A percentile compares a stretch with the other conserved stretches of the same genome.
Conservation (phyloP, 306 rosid genomes). For the Datisca glomerata region DNA sequence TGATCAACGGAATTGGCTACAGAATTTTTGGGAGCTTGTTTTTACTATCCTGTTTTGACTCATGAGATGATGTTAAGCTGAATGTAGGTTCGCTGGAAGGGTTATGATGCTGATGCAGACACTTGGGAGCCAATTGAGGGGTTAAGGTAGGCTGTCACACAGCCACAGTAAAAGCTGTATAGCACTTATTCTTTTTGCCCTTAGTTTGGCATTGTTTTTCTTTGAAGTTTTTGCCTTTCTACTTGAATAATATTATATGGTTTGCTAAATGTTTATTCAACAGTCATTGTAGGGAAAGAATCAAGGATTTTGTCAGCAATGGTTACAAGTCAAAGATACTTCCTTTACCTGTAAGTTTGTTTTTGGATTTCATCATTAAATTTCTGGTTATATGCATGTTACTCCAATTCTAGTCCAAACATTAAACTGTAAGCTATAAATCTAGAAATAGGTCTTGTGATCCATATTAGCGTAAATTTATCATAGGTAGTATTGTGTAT, state of each 20-base stretch:
- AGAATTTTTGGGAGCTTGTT: too few species aligned
- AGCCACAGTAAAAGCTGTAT: not conserved
- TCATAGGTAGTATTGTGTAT: too few species aligned
- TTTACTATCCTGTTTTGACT: too few species aligned
- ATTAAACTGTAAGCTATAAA: too few species aligned
- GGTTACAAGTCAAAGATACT: conserved; percentile 33
- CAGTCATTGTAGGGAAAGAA: conserved; percentile 44
- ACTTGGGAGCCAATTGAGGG: conserved; percentile 74
- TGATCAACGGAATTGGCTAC: too few species aligned
- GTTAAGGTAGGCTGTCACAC: conserved; percentile 28
- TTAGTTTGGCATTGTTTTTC: too few species aligned
- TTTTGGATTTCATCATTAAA: not conserved
- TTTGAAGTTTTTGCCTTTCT: not conserved
- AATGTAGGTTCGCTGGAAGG: conserved; percentile 67
- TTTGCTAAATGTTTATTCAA: not conserved
- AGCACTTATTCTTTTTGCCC: too few species aligned
- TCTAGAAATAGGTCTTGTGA: too few species aligned
- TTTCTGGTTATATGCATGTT: not conserved
- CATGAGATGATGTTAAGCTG: too few species aligned
- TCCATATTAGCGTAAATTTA: too few species aligned
- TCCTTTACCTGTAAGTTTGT: conserved; percentile 56
- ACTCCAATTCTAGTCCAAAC: not conserved
- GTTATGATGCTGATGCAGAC: conserved; percentile 49
- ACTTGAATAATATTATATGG: not conserved
- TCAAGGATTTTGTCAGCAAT: conserved; percentile 33